Base-by-base conservation (phyloP, 2,329 filamentous ascomycete genomes). In the Cytospora schulzeri region DNA sequence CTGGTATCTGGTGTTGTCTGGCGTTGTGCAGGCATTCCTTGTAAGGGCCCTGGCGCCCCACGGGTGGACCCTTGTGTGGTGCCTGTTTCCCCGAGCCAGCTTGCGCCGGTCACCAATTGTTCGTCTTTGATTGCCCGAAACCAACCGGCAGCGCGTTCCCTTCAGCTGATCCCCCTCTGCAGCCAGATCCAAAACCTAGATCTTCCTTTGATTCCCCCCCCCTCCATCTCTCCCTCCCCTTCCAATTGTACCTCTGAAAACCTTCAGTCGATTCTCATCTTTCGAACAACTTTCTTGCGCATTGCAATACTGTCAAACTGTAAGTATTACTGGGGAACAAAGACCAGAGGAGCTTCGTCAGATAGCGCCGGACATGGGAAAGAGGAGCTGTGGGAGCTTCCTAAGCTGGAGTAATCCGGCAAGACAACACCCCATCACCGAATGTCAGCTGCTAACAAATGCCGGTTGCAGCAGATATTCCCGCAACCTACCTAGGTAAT, bases 391-490 rank as follows among this genome's bases (percentile, higher is more conserved):
- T 53, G 38, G 15, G 41, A 57, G 56, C 56, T 60, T 38, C 55
- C 56, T 22, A 60, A 59, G 60, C 61, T 64, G 57, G 57, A 48
- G 45, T 60, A 50, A 57, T 61, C 61, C 61, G 64, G 53, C 24
- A 52, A 54, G 33, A 35, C 45, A 45, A 33, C 48, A 60, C 63
- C 38, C 52, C 64, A 56, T 63, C 52, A 51, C 64, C 64, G 64
- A 66, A 54, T 19, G 56, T 54, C 14, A 57, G 52, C 52, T 48
- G 29, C 64, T 66, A 60, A 66, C 64, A 64, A n/a, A n/a, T 57
- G 64, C 60, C 33, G 33, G 53, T 38, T 28, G 53, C n/a, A 31
- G 38, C 60, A 62, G 52, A 62, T 24, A 48, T n/a, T 45, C 41
- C 41, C 41, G 41, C 41, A 45, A 19, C 17, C 17, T 45, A n/a